Conservation (phyloP, 441 rosid species). For the Pelargonium hybrid region DNA sequence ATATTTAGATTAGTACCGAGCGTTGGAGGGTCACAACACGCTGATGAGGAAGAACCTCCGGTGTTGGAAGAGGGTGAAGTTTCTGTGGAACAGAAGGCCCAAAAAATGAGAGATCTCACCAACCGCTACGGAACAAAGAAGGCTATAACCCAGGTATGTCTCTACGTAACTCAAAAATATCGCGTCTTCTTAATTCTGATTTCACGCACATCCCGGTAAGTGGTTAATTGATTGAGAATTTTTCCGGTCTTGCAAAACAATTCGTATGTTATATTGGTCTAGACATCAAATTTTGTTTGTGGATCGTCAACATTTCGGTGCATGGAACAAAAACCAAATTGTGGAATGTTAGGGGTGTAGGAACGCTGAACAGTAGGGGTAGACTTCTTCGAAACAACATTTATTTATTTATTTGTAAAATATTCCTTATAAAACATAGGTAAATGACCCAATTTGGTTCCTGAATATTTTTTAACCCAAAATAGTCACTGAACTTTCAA, state of each 20-base stretch:
- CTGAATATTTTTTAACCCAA: too few species aligned
- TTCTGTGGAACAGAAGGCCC: constrained; percentile 18
- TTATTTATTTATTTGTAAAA: too few species aligned
- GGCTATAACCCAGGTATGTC: constrained; percentile 35
- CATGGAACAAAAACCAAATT: too few species aligned
- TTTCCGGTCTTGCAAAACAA: too few species aligned
- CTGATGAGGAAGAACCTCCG: constrained; percentile 32
- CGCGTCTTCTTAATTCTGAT: neutral
- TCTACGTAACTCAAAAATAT: neutral
- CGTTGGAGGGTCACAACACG: constrained; percentile 23
- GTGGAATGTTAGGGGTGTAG: too few species aligned
- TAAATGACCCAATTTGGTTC: too few species aligned
- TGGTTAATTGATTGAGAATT: neutral
- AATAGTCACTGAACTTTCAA: too few species aligned
- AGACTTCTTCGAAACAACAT: too few species aligned
- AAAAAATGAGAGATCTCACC: constrained; percentile 21
- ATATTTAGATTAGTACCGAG: constrained; percentile 69
- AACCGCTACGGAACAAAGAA: constrained; percentile 43
- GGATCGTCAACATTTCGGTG: too few species aligned
- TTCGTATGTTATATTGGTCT: neutral
- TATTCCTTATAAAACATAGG: too few species aligned
- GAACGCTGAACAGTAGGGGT: too few species aligned
- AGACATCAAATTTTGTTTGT: neutral
- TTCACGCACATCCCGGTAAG: neutral
- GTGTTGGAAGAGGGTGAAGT: constrained; percentile 22